Evolutionary conservation across 768 basidiomycete genomes (phyloP).

Genomic region (Gloeophyllum trabeum): DNA sequence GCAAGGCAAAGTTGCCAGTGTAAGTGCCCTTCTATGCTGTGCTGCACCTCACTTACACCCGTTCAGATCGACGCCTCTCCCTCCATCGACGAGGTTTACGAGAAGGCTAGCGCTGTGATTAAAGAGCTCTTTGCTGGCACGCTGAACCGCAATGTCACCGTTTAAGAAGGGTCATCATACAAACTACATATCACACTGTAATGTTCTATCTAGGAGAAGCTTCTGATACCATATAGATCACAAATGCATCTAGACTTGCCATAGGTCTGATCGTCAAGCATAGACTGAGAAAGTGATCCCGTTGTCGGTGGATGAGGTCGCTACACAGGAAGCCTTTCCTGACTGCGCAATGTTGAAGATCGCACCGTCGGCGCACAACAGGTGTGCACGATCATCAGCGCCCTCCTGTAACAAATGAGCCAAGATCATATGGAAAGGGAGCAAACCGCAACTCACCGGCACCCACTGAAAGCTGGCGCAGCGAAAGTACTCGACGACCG

Average conservation of each 20-base stretch:
- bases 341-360: conserved; percentile 50
- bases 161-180: no score
- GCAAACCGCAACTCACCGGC: conserved; percentile 41
- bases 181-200: no score
- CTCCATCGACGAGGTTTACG: conserved; percentile 65
- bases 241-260: no score
- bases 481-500: conserved; percentile 69
- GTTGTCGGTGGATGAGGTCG: conserved; percentile 22
- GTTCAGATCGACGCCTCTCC: conserved; percentile 56
- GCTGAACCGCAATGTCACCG: conserved; percentile 13
- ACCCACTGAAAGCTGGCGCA: conserved; percentile 81
- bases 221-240: no score
- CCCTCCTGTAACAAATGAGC: conserved; percentile 33
- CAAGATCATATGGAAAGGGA: conserved; percentile 2
- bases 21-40: conserved; percentile 21
- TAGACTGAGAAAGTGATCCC: conserved; percentile 39
- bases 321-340: conserved; percentile 44
- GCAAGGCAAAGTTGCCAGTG: conserved; percentile 68
- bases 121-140: conserved; percentile 29
- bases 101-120: conserved; percentile 43
- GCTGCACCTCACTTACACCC: background rate
- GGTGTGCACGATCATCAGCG: conserved; percentile 48
- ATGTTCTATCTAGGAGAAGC: no score
- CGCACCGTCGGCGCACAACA: conserved; percentile 74
- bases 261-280: no score